Evolutionary conservation across 257 asterid species (phyloP), one percentile per base, ranked within the genome.

Genomic region (Hygrophila difformis): DNA sequence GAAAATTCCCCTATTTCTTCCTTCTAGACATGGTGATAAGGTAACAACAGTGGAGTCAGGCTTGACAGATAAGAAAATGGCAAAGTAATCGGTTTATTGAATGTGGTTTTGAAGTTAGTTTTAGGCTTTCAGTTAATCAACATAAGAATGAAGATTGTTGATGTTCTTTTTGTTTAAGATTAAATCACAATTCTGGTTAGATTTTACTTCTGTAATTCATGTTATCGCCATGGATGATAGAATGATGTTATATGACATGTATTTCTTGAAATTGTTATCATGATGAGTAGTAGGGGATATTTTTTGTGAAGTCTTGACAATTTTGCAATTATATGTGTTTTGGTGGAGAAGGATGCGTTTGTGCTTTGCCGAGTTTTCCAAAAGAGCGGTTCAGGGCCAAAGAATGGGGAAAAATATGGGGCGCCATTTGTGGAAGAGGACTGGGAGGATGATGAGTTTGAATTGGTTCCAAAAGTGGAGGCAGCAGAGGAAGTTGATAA

Each of bases 311-410:
- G 37, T 12, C 37, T 33, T 6, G 37, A 33, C 8, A 2, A 33
- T 33, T 33, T 33, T 33, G 6, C 3, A 24, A 24, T 24, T 24
- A 7, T 60, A 36, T 43, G 26, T 26, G 4, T 53, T 55, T 68
- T 46, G 26, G 63, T 62, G 73, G 57, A 42, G 55, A 57, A 81
- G 94, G 97, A 78, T 56, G 74, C 94, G 8, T 78, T 62, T 56
- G 97, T 88, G 57, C 63, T 88, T 39, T 84, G 95, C 63, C 79
- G 95, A 66, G 77, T 88, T 49, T 84, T 84, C 62, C 97, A 88
- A 71, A 88, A 88, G 70, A 88, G 97, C 81, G 97, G 97, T 44
- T 46, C 97, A 0, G 97, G 97, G 46, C 94, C 97, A 20, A 88
- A 81, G 78, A 88, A 88, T 59, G 97, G 95, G 24, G 97, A 84